Conservation (phyloP, 1,139 yeast genomes). For the Lodderomyces margitis region DNA sequence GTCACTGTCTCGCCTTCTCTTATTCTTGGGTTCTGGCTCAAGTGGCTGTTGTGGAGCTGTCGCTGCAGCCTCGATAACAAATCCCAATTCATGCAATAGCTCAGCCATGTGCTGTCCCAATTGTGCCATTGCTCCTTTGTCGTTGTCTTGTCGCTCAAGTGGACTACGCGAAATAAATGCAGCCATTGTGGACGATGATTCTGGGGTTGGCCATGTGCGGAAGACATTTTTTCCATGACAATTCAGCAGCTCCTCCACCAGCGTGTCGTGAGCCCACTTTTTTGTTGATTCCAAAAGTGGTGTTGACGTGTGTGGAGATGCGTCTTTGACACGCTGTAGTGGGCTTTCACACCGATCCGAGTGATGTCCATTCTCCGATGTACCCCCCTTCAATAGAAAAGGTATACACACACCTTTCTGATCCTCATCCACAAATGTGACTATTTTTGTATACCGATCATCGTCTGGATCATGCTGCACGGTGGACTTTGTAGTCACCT, state of each 20-base stretch:
- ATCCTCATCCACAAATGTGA: constrained; percentile 5
- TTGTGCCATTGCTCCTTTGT: neutral
- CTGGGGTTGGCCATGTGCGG: neutral
- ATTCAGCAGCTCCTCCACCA: too few relatives aligned
- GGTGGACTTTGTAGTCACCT: constrained; percentile 3
- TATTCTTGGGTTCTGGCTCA: too few relatives aligned
- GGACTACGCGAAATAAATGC: neutral
- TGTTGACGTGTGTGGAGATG: neutral
- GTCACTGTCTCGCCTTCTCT: constrained; percentile 3
- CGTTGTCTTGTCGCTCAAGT: neutral
- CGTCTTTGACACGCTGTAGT: too few relatives aligned
- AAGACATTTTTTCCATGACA: neutral
- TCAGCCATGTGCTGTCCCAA: neutral
- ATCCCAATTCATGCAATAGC: neutral
- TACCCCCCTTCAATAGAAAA: neutral
- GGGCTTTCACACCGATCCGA: too few relatives aligned
- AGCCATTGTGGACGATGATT: neutral
- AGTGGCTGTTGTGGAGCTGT: constrained; percentile 1
- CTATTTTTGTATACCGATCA: constrained; percentile 7
- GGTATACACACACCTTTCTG: neutral
- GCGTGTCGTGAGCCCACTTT: neutral
- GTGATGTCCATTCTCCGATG: too few relatives aligned
- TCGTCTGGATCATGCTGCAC: constrained; percentile 5
- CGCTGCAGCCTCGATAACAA: neutral
- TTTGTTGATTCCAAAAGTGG: neutral